These are phyloP conservation scores for Wickerhamiella shivajii DNA, from an alignment of 805 yeast species.

Conservation along the genomic window DNA sequence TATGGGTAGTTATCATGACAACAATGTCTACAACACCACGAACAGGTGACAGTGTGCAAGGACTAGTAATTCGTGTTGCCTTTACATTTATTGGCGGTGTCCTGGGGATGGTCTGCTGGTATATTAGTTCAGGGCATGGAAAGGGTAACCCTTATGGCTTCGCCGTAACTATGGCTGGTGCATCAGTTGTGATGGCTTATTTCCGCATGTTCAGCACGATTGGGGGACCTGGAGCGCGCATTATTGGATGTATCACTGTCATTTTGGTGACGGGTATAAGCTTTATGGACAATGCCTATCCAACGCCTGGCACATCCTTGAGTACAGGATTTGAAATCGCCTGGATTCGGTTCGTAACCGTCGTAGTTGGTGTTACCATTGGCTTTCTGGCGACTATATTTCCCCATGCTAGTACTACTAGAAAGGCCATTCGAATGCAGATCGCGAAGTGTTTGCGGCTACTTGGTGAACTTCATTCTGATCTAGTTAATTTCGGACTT, in stretches of 20 bases:
- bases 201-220: slow-evolving; percentile 22
- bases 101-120: slow-evolving; percentile 25
- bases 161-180: slow-evolving; percentile 20
- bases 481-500: slow-evolving; percentile 21
- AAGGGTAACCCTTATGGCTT: slow-evolving; percentile 24
- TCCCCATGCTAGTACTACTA: slow-evolving; percentile 24
- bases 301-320: slow-evolving; percentile 13
- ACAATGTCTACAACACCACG: slow-evolving; percentile 20
- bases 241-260: slow-evolving; percentile 20
- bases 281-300: slow-evolving; percentile 18
- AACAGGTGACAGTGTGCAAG: slow-evolving; percentile 24
- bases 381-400: slow-evolving; percentile 22
- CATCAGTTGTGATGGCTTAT: slow-evolving; percentile 18
- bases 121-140: slow-evolving; percentile 20
- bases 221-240: slow-evolving; percentile 20
- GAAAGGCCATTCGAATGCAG: slow-evolving; percentile 19
- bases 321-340: slow-evolving; percentile 24
- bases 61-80: slow-evolving; percentile 17
- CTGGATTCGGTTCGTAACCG: slow-evolving; percentile 24
- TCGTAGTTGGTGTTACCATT: slow-evolving; percentile 21
- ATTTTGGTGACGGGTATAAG: slow-evolving; percentile 23
- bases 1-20: slow-evolving; percentile 24
- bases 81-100: slow-evolving; percentile 23
- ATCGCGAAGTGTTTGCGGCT: slow-evolving; percentile 18
- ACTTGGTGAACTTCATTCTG: slow-evolving; percentile 21